These are phyloP conservation scores for Skeletonema tropicum DNA, from an alignment of 108 stramenopile genomes.

Conservation along the genomic window DNA sequence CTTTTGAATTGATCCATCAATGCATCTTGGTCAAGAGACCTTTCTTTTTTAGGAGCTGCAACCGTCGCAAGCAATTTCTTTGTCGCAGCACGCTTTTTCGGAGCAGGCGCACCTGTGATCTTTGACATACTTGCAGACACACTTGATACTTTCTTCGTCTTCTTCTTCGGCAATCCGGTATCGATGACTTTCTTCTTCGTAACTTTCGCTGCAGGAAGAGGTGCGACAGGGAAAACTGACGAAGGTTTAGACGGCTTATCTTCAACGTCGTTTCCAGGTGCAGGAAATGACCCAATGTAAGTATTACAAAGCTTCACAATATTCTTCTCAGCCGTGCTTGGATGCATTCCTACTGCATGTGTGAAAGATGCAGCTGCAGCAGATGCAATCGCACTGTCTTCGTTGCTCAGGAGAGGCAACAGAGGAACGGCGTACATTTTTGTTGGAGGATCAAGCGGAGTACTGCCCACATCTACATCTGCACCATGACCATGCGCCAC, in stretches of 20 bases:
- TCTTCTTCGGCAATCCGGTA: constrained; percentile 71
- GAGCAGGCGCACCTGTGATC: constrained; percentile 48
- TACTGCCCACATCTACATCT: constrained; percentile 19
- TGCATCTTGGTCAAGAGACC: constrained; percentile 65
- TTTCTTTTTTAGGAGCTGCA: constrained; percentile 70
- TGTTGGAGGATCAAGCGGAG: constrained; percentile 65
- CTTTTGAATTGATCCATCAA: constrained; percentile 75
- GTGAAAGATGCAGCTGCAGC: constrained; percentile 78
- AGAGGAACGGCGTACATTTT: constrained; percentile 81
- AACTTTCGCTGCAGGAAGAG: constrained; percentile 30
- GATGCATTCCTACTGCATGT: constrained; percentile 67
- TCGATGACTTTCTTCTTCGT: constrained; percentile 67
- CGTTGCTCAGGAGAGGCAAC: constrained; percentile 71
- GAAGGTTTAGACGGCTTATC: constrained; percentile 33
- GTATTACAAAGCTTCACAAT: constrained; percentile 68
- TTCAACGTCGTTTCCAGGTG: constrained; percentile 28
- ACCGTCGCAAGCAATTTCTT: constrained; percentile 44
- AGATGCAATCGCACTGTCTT: constrained; percentile 60
- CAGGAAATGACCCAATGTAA: constrained; percentile 76
- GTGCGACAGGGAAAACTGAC: constrained; percentile 25
- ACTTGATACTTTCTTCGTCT: constrained; percentile 64
- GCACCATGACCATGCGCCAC: constrained; percentile 50
- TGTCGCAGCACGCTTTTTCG: constrained; percentile 46
- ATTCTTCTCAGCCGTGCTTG: constrained; percentile 63
- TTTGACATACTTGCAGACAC: constrained; percentile 61